Evolutionary conservation across 805 yeast genomes (phyloP).

Genomic region (Naumovozyma castellii): DNA sequence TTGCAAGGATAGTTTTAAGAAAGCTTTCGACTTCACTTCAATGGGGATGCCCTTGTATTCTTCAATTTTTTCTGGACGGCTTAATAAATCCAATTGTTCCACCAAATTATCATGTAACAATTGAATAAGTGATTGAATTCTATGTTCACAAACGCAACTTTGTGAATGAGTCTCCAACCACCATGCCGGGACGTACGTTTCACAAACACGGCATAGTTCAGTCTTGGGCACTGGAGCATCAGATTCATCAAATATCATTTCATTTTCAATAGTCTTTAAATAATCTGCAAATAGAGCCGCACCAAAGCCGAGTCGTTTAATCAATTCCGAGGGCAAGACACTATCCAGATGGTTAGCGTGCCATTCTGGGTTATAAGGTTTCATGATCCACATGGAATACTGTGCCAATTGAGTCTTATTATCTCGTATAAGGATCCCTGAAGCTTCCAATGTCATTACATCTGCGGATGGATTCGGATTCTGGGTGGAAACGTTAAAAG

Average conservation of each 20-base stretch:
- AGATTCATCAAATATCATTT: conserved; percentile 52
- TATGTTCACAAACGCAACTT: conserved; percentile 76
- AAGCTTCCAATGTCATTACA: conserved; percentile 76
- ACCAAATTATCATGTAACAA: conserved; percentile 61
- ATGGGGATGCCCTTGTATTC: conserved; percentile 52
- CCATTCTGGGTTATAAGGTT: conserved; percentile 48
- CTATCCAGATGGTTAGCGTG: conserved; percentile 1
- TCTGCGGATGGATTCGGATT: conserved; percentile 35
- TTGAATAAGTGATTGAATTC: conserved; percentile 68
- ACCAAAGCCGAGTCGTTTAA: conserved; percentile 81
- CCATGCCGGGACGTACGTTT: conserved; percentile 87
- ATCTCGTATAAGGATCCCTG: conserved; percentile 77
- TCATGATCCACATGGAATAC: conserved; percentile 89
- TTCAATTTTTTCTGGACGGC: conserved; percentile 13
- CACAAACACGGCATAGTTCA: conserved; percentile 87
- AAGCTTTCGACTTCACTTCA: conserved; percentile 8
- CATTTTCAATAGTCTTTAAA: conserved; percentile 51
- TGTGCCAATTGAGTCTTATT: conserved; percentile 46
- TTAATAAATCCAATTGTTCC: conserved; percentile 57
- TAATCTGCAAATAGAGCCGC: conserved; percentile 74
- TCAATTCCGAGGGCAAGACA: conserved; percentile 51
- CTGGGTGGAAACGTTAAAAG: conserved; percentile 41
- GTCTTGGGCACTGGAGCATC: conserved; percentile 70
- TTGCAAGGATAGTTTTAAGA: conserved; percentile 6
- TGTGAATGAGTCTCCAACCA: conserved; percentile 90